Evolutionary conservation across 345 rosid genomes (phyloP), one percentile per base, ranked within the genome.

Genomic region (Brassica carinata): DNA sequence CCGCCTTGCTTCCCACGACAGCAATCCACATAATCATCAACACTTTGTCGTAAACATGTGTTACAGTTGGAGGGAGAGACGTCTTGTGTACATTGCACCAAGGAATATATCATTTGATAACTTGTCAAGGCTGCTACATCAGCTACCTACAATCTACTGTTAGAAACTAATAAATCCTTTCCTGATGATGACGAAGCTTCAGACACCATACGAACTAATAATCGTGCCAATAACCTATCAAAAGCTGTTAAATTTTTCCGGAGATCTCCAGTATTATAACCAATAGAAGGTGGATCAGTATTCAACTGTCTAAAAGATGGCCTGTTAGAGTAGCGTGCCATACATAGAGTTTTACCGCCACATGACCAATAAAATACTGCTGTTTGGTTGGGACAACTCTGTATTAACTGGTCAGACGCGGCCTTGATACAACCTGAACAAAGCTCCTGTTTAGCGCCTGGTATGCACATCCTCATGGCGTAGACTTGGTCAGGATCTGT

Each of bases 381-480:
- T 74, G 18, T 6, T 40, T 74, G 69, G 61, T 74, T 15, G 10
- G 62, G 62, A 74, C 77, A 74, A 9, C 11, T 64, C 11, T 27
- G 57, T 45, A 45, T 2, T 45, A 73, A 64, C 69, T n/a, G 40
- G 5, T 29, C 58, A 43, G 69, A 7, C 8, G 69, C 59, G 9
- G 29, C 38, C 69, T 43, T 40, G 61, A 73, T 63, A 73, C 77
- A 73, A 17, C 40, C 59, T 11, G 14, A 27, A 62, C n/a, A 73
- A 40, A 15, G 2, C 29, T 40, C 10, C 29, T 63, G 77, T n/a
- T 26, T 26, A 38, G 77, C 53, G 0, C 69, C 77, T 26, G 77
- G 62, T 36, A 73, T 73, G 15, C 69, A 73, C 77, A 73, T 38
- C 23, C 77, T 61, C 57, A 65, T 33, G 36, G 36, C 36, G 36